phyloP scores from a whole-genome alignment of 441 rosid genomes.

The Macaranga tanarius region DNA sequence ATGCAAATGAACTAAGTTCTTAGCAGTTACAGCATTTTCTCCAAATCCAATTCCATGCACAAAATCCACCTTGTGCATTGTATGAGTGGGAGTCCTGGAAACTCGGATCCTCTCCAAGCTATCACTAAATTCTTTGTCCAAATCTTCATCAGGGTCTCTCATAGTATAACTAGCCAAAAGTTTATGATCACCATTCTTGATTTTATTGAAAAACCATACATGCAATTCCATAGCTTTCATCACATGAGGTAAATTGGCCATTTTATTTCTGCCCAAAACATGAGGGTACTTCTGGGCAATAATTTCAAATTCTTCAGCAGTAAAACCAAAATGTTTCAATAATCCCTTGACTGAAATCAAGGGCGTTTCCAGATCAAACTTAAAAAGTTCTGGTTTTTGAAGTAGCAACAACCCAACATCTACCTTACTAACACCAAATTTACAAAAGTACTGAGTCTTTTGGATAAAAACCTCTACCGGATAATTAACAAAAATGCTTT shows the following conservation, averaged over 20 bases:
- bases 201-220: slow-evolving; percentile 41
- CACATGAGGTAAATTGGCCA: slow-evolving; percentile 65
- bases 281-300: slow-evolving; percentile 38
- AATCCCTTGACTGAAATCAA: slow-evolving; percentile 48
- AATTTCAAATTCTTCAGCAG: slow-evolving; percentile 33
- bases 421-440: slow-evolving; percentile 42
- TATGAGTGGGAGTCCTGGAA: slow-evolving; percentile 39
- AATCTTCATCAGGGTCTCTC: slow-evolving; percentile 40
- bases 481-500: slow-evolving; percentile 37
- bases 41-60: slow-evolving; percentile 63
- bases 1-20: slow-evolving; percentile 42
- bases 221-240: slow-evolving; percentile 53
- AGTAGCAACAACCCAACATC: slow-evolving; percentile 54
- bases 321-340: slow-evolving; percentile 51
- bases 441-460: slow-evolving; percentile 43
- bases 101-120: slow-evolving; percentile 39
- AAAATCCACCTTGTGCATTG: slow-evolving; percentile 49
- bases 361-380: slow-evolving; percentile 39
- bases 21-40: slow-evolving; percentile 47
- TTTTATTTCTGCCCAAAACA: slow-evolving; percentile 52
- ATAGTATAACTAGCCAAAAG: slow-evolving; percentile 44
- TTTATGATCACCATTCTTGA: slow-evolving; percentile 44
- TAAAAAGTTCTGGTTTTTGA: slow-evolving; percentile 38
- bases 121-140: slow-evolving; percentile 40
- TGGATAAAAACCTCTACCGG: slow-evolving; percentile 38